phyloP scores from a whole-genome alignment of 805 yeast genomes.

The Saturnispora besseyi region DNA sequence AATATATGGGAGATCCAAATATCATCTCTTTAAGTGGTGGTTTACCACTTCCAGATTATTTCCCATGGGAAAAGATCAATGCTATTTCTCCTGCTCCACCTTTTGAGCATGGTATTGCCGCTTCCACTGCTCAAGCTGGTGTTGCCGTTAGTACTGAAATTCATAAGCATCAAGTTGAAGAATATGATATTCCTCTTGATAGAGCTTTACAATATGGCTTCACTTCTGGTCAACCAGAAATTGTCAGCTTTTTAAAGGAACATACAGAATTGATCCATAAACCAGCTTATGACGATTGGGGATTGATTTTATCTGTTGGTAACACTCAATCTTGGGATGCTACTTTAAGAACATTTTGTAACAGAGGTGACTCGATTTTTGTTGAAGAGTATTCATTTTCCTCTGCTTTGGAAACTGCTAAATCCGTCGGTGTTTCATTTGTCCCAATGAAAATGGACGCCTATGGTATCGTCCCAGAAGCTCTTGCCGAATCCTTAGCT shows the following conservation, averaged over 20 bases:
- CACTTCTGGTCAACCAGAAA: slow-evolving; percentile 72
- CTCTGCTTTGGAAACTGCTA: slow-evolving; percentile 62
- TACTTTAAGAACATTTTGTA: slow-evolving; percentile 49
- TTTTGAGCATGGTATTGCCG: slow-evolving; percentile 68
- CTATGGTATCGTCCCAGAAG: slow-evolving; percentile 52
- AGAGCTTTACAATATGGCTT: slow-evolving; percentile 88
- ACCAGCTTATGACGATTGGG: slow-evolving; percentile 64
- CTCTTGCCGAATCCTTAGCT: slow-evolving; percentile 43
- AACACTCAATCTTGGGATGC: slow-evolving; percentile 94
- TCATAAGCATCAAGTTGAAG: slow-evolving; percentile 35
- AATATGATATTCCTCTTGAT: slow-evolving; percentile 61
- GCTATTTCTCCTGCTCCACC: slow-evolving; percentile 75
- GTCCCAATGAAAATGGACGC: slow-evolving; percentile 64
- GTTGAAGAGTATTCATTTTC: slow-evolving; percentile 74
- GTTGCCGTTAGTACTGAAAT: slow-evolving; percentile 31
- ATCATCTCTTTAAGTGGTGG: slow-evolving; percentile 94
- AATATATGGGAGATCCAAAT: slow-evolving; percentile 62
- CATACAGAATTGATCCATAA: slow-evolving; percentile 56
- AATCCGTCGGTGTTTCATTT: slow-evolving; percentile 49
- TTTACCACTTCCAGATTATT: slow-evolving; percentile 80
- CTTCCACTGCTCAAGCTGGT: slow-evolving; percentile 36
- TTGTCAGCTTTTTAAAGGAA: slow-evolving; percentile 57
- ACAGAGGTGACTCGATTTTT: slow-evolving; percentile 56
- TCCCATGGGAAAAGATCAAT: slow-evolving; percentile 77
- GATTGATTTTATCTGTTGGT: slow-evolving; percentile 61